Percentiles rank a stretch among this genome's conserved stretches.
phyloP scores from a whole-genome alignment of 23 red algal species.

The Gracilaria vermiculophylla region DNA sequence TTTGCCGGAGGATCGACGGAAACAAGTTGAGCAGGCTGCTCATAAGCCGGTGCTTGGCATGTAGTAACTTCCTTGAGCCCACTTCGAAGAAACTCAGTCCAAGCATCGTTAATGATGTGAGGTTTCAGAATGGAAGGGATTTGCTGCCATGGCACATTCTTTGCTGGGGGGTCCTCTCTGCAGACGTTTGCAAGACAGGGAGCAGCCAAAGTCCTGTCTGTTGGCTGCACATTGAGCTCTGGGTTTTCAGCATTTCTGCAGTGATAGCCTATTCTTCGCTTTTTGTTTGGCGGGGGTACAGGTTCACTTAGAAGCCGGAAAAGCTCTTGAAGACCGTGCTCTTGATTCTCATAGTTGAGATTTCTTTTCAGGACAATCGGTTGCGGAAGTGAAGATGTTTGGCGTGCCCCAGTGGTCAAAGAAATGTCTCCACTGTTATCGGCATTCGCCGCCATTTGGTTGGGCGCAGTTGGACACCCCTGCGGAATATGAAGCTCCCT shows the following conservation, averaged over 20 bases:
- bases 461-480: background rate
- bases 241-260: background rate
- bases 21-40: background rate
- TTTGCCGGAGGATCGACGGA: background rate
- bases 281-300: background rate
- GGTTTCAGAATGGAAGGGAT: background rate
- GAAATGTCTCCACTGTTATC: background rate
- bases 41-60: background rate
- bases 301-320: background rate
- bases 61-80: background rate
- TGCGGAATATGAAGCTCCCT: background rate
- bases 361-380: background rate
- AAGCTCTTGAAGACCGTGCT: background rate
- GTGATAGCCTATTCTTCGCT: background rate
- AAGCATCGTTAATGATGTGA: background rate
- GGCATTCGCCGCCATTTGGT: background rate
- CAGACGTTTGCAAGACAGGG: background rate
- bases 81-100: background rate
- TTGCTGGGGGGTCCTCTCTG: background rate
- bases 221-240: background rate
- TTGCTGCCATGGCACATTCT: background rate
- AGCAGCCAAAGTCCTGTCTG: background rate
- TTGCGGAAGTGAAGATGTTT: background rate
- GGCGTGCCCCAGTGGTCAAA: background rate
- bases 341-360: background rate